These are phyloP conservation scores for Arabidopsis lyrata DNA, from an alignment of 441 rosid genomes.

Conservation along the genomic window DNA sequence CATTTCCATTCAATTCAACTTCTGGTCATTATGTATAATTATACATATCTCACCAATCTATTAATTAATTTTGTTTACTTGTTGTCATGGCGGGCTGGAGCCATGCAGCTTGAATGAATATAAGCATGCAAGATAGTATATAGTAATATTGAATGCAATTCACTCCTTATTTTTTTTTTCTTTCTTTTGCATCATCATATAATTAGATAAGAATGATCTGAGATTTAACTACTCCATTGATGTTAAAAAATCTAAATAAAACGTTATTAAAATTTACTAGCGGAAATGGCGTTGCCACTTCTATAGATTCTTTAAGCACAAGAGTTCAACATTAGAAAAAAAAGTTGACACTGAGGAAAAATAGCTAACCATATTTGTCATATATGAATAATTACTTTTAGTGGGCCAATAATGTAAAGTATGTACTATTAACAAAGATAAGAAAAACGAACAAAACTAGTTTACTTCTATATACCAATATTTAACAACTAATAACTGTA, in stretches of 20 bases:
- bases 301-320: not conserved
- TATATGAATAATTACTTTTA: slow-evolving; percentile 5
- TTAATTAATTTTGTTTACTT: slow-evolving; percentile 8
- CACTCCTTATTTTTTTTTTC: not conserved
- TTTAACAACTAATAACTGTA: not conserved
- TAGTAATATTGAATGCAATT: not conserved
- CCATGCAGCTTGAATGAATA: not conserved
- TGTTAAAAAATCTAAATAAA: too few species aligned
- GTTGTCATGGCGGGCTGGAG: not conserved
- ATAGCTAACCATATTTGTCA: not conserved
- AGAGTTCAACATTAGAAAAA: too few species aligned
- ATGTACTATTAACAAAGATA: not conserved
- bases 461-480: not conserved
- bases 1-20: not conserved
- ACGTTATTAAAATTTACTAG: too few species aligned
- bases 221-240: not conserved
- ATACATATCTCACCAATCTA: slow-evolving; percentile 7
- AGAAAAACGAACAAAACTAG: not conserved
- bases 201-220: not conserved
- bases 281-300: not conserved
- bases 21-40: not conserved
- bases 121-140: not conserved
- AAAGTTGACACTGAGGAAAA: slow-evolving; percentile 5
- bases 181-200: not conserved
- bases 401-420: slow-evolving; percentile 13